Base-by-base conservation (phyloP, 1,139 yeast species). In the Sugiyamaella pinicola region DNA sequence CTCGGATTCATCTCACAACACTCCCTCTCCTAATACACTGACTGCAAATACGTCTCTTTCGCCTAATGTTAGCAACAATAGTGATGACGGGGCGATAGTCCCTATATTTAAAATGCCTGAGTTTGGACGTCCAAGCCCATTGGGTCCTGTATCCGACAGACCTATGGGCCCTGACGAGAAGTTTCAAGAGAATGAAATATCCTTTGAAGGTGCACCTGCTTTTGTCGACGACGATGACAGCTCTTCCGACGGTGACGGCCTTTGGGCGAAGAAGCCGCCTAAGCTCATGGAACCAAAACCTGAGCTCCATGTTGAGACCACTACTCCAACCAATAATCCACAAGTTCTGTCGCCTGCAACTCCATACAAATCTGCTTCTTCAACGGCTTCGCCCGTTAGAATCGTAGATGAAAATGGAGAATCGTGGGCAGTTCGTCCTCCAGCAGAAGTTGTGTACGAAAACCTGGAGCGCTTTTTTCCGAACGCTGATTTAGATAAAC, bases 381-480 rank as follows among this genome's bases (percentile, higher is more conserved):
- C 55, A 4, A 52, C 46, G 72, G 73, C 42, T 63, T 73, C 63
- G 63, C 74, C 64, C 58, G 50, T 58, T 1, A 52, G 56, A 35
- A 50, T 56, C 7, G 55, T 50, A 1, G 58, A 58, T 68, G 57
- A 72, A 68, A 51, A 73, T 71, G 44, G 58, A 35, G 61, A 61
- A 47, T 59, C 35, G 40, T 69, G 68, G 82, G 81, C 84, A 9
- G 85, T 93, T 5, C 82, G 99, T 66, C 99, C 99, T 1, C 91
- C 99, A 0, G 86, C 96, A 0, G 98, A 93, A 64, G 95, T 87
- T 47, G 85, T 95, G 35, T 93, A 90, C 66, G 89, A 90, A 55
- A 90, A 95, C 64, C 78, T 95, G 61, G 99, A 93, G 63, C 81
- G 82, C 64, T 95, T 88, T 68, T 95, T 95, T 75, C 99, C 99